Conservation (phyloP, 179 eudicot genomes). For the Drosera spatulata region DNA sequence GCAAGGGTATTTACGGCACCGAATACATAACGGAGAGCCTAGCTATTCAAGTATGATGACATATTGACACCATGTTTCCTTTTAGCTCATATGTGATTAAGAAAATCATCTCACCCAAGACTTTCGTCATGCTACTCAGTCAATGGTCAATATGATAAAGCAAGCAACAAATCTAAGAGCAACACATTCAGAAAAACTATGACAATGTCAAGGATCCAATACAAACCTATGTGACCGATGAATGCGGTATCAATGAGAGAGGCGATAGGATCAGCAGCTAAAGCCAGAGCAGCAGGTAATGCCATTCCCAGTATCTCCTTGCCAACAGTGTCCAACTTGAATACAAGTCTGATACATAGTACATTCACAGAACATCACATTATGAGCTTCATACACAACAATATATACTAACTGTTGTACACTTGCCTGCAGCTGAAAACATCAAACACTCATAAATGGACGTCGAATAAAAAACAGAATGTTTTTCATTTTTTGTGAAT, state of each 20-base stretch:
- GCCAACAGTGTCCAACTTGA: conserved; percentile 82
- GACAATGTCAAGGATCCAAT: too few species aligned
- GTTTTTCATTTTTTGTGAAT: not conserved
- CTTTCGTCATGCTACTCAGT: too few species aligned
- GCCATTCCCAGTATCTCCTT: conserved; percentile 77
- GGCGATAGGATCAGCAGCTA: conserved; percentile 99
- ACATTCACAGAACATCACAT: not conserved
- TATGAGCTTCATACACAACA: not conserved
- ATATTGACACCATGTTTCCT: too few species aligned
- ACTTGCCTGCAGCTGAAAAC: not conserved
- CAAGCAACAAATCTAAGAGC: too few species aligned
- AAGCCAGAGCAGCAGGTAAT: conserved; percentile 88
- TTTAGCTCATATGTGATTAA: too few species aligned
- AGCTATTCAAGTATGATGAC: too few species aligned
- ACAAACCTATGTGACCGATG: conserved; percentile 71
- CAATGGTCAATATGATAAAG: too few species aligned
- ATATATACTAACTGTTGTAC: not conserved
- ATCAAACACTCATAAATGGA: not conserved
- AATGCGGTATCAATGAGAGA: conserved; percentile 95
- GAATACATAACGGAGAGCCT: too few species aligned
- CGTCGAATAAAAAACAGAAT: not conserved
- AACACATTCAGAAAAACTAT: too few species aligned
- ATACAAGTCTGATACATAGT: conserved; percentile 35
- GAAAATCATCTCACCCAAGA: too few species aligned
- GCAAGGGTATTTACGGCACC: too few species aligned